Evolutionary conservation across 2,329 filamentous ascomycete genomes (phyloP).

Genomic region (Penicillium sp.): DNA sequence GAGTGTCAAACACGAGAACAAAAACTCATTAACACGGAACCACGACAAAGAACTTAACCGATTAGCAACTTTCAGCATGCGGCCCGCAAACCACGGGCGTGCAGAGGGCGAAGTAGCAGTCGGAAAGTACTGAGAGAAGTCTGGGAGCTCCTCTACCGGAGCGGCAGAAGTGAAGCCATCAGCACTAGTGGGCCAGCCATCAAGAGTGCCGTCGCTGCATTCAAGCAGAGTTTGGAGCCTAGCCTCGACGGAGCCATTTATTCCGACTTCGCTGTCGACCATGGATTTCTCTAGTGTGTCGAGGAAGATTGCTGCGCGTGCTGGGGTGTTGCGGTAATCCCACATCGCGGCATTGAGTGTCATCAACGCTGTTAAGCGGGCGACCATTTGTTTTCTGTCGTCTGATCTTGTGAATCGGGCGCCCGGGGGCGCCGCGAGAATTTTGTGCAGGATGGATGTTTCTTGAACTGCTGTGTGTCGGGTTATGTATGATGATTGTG

Average conservation of each 20-base stretch:
- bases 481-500: constrained; percentile 16
- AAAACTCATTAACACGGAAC: constrained; percentile 37
- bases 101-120: constrained; percentile 27
- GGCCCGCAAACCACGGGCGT: constrained; percentile 42
- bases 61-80: constrained; percentile 44
- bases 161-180: neutral
- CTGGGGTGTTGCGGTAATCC: constrained; percentile 39
- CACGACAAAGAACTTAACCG: constrained; percentile 36
- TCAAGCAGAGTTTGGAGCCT: constrained; percentile 41
- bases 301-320: constrained; percentile 36
- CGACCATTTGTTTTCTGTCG: constrained; percentile 42
- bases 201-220: constrained; percentile 31
- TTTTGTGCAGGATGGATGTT: constrained; percentile 33
- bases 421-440: constrained; percentile 36
- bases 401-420: constrained; percentile 37
- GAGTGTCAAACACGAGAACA: constrained; percentile 39
- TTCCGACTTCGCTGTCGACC: constrained; percentile 37
- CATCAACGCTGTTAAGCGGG: constrained; percentile 37
- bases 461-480: constrained; percentile 32
- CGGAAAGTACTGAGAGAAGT: constrained; percentile 33
- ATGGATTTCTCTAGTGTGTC: constrained; percentile 33
- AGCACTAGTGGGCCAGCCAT: neutral
- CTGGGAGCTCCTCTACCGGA: constrained; percentile 11
- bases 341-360: constrained; percentile 43
- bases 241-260: constrained; percentile 41